Base-by-base conservation (phyloP, 1,284 basidiomycete genomes). In the Ganoderma lucidum region DNA sequence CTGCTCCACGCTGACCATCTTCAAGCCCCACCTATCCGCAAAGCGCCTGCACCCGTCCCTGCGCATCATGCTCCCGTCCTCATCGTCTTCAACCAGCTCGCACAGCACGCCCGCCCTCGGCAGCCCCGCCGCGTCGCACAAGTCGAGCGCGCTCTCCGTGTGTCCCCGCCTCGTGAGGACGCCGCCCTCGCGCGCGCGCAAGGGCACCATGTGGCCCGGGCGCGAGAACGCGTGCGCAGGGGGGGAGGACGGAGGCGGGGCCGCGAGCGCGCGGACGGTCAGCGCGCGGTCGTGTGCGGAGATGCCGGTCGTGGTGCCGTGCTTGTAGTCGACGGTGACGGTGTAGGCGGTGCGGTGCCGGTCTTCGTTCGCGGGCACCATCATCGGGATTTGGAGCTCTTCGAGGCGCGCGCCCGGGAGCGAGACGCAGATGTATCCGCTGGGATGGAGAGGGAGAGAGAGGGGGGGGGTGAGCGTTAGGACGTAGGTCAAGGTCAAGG, bases 261-360 rank as follows among this genome's bases (percentile, higher is more conserved):
- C n/a, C n/a, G 96, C 93, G 41, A 99, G 89, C 67, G 93, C 92
- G 53, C 94, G 89, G 0, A 88, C 94, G 9, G 96, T 97, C 67
- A 97, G 85, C 6, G 95, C 92, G 69, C 98, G 91, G 82, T 99
- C 97, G 81, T 96, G 92, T 3, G 98, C 97, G 61, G 96, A 98
- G 76, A 99, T 99, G 44, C 98, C 98, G 10, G 98, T 99, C 0
- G 96, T 93, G 1, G 95, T 97, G 92, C 95, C 95, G 75, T 94
- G 86, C 76, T 90, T 93, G 81, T 97, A 97, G 82, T 99, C 98
- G 53, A 98, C 90, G 0, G 97, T 99, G 73, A 99, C 86, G n/a
- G 97, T 97, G 83, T 99, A 99, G 0, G 98, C 98, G 0, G 97
- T 99, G 66, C 91, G 90, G 81, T 98, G 93, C 63, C 91, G 90